Conservation (phyloP, 345 rosid species). For the Eucalyptus leucophloia region DNA sequence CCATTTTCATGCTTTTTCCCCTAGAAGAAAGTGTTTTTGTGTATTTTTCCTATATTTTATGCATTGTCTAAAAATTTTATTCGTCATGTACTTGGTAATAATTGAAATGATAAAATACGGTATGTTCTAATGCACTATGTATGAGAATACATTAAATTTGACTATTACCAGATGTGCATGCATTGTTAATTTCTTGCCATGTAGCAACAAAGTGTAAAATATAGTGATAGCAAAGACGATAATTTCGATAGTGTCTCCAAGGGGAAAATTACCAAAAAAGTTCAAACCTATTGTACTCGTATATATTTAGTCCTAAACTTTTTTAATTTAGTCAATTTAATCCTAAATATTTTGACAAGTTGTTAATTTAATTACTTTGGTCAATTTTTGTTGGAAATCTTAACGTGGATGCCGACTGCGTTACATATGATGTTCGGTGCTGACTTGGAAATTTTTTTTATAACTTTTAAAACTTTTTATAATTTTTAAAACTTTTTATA, state of each 20-base stretch:
- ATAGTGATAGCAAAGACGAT: neutral
- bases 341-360: too few relatives aligned
- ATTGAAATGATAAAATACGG: neutral
- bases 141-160: neutral
- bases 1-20: neutral
- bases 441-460: too few relatives aligned
- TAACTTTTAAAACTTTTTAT: too few relatives aligned
- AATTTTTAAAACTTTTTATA: too few relatives aligned
- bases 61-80: neutral
- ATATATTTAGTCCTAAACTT: too few relatives aligned
- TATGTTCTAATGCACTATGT: neutral
- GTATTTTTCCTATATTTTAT: neutral
- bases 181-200: neutral
- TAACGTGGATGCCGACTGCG: fast-evolving
- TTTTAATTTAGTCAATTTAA: neutral
- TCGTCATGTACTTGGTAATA: neutral
- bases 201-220: neutral
- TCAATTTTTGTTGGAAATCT: neutral
- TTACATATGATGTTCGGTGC: neutral
- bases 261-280: too few relatives aligned
- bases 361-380: too few relatives aligned
- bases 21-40: neutral
- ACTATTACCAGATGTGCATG: neutral
- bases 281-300: too few relatives aligned
- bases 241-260: neutral